A percentile compares a stretch with the other conserved stretches of the same genome.
Evolutionary conservation across 257 asterid genomes (phyloP).

Genomic region (Solanum chilense): DNA sequence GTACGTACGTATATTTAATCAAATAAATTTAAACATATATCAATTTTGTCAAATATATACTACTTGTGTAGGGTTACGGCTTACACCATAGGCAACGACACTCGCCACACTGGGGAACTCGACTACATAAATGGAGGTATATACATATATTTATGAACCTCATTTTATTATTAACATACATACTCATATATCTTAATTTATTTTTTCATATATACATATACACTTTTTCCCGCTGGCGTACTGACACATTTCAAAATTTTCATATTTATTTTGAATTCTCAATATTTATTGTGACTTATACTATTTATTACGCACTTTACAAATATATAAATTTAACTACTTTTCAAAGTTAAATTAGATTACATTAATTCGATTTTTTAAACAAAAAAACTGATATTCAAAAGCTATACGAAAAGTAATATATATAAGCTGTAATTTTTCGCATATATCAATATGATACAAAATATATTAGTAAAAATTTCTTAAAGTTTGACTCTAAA

Average conservation of each 20-base stretch:
- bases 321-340: neutral
- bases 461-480: no score
- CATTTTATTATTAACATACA: neutral
- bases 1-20: neutral
- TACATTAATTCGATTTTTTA: neutral
- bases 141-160: slow-evolving; percentile 4
- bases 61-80: slow-evolving; percentile 59
- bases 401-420: no score
- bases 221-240: no score
- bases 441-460: no score
- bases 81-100: slow-evolving; percentile 49
- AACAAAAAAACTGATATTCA: no score
- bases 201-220: neutral
- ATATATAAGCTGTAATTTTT: neutral
- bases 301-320: neutral
- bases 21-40: neutral
- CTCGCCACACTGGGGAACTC: slow-evolving; percentile 64
- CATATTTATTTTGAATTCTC: no score
- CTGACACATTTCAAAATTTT: neutral
- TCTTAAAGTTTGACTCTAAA: neutral
- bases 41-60: neutral
- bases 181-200: neutral
- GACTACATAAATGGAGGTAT: slow-evolving; percentile 91
- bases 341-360: no score
- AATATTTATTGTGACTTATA: neutral